Evolutionary conservation across 1,284 basidiomycete genomes (phyloP), one percentile per base, ranked within the genome.

Genomic region (Ceratobasidium sp.): DNA sequence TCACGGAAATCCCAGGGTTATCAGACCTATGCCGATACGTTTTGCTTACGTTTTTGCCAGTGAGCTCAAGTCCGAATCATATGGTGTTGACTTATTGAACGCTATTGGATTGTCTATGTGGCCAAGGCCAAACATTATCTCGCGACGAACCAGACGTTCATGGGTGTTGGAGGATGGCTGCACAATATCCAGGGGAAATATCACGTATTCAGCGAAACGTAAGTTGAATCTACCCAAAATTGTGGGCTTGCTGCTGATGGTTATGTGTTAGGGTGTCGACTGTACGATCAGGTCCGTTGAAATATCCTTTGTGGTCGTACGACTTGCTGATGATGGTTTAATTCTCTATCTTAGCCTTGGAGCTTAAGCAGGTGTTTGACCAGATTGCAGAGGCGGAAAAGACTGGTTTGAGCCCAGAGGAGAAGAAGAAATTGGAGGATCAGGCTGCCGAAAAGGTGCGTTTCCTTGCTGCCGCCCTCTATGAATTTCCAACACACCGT

Each of bases 181-280:
- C 94, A 97, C 78, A 94, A 94, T 64, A 93, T 96, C 1, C 93
- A 94, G 78, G 93, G 91, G 52, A 96, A 94, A 79, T 96, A 95
- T 72, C 93, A 95, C 76, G 90, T 95, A 8, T 93, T 96, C 77
- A 91, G 91, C 75, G 94, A 95, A 80, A 96, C 93, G 92, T 94
- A 73, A 75, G 91, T 84, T 22, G n/a, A n/a, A 40, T 50, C 27
- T 12, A n/a, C n/a, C 42, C 10, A 42, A 49, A 58, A 5, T 50
- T 29, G 68, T 72, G 49, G 50, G n/a, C 52, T 73, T 52, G 15
- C 34, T 8, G 12, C 56, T 68, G 27, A 62, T 31, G 42, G 54
- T 27, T 32, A n/a, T 54, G 34, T 49, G 47, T 38, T 71, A 94
- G 92, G 10, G 92, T 98, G 10, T 95, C 93, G 1, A 94, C 93